Evolutionary conservation across 2,329 filamentous ascomycete genomes (phyloP), one percentile per base, ranked within the genome.

Genomic region (Aspergillus transmontanensis): DNA sequence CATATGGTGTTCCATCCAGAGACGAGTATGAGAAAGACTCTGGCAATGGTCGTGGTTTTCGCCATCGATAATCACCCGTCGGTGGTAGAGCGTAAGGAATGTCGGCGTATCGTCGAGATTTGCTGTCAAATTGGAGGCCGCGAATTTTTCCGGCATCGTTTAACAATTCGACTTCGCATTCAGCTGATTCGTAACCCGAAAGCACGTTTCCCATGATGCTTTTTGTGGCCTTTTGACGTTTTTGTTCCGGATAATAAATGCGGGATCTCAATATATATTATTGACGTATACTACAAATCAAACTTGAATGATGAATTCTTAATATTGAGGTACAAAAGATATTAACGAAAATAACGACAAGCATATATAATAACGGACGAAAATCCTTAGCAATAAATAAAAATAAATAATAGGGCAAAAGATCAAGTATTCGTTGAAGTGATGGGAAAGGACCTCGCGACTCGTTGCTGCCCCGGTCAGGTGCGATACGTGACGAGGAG

Each of bases 1-100:
- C 77, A 30, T 73, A 80, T 3, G 77, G 73, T 5, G 0, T 68
- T 21, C 39, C 43, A 23, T 58, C 71, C 14, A 66, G 54, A 0
- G 58, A 57, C n/a, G 66, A 66, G 56, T 69, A 70, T 58, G 76
- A 79, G 3, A 66, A 67, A 54, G 74, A 74, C 5, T 66, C 9
- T 1, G 76, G 75, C 2, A 80, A 66, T 1, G 75, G 71, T 39
- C 70, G 68, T 6, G 80, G 79, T 39, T 76, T 78, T 55, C 76
- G 74, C 78, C 78, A 82, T 53, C 79, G 71, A 23, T 74, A 65
- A 6, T 74, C 58, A 12, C 76, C 76, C 1, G 72, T 74, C 0
- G 80, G 80, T 0, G 80, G 76, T 14, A 77, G 71, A 1, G 80
- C 80, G 58, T 81, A 82, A 0, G 79, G 78, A 39, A 82, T 70